A percentile compares a stretch with the other conserved stretches of the same genome.
These are phyloP conservation scores for Breviolum minutum DNA, from an alignment of 73 alveolate species.

Conservation along the genomic window DNA sequence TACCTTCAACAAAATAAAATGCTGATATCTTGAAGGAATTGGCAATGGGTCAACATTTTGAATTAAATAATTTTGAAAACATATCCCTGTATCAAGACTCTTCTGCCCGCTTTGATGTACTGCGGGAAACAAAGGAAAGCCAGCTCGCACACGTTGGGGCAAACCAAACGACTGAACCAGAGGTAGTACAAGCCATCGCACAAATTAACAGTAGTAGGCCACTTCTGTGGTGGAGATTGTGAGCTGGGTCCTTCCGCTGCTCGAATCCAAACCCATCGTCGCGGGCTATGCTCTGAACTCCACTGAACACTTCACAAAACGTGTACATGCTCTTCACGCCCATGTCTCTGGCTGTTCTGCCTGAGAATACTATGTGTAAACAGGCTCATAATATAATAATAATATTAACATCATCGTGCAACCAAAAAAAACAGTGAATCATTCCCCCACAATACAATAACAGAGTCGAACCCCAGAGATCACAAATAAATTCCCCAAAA, in stretches of 20 bases:
- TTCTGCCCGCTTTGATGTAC: background rate
- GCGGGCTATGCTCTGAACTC: background rate
- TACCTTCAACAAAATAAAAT: too few species aligned
- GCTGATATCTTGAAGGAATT: too few species aligned
- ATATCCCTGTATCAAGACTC: background rate
- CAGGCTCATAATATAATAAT: background rate
- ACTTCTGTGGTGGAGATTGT: background rate
- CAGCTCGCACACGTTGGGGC: background rate
- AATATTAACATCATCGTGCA: background rate
- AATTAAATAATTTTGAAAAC: background rate
- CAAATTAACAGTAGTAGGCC: background rate
- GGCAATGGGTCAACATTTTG: too few species aligned
- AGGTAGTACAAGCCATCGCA: background rate
- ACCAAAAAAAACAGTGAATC: background rate
- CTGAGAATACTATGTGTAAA: background rate
- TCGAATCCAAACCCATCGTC: background rate
- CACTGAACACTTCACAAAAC: background rate
- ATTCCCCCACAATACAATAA: background rate
- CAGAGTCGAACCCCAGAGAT: background rate
- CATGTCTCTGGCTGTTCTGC: too few species aligned
- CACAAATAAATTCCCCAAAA: background rate
- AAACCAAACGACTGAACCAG: background rate
- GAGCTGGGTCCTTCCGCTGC: background rate
- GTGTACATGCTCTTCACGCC: background rate
- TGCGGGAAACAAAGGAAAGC: background rate